Conservation (phyloP, 768 basidiomycete genomes). For the Sporobolomyces roseus region DNA sequence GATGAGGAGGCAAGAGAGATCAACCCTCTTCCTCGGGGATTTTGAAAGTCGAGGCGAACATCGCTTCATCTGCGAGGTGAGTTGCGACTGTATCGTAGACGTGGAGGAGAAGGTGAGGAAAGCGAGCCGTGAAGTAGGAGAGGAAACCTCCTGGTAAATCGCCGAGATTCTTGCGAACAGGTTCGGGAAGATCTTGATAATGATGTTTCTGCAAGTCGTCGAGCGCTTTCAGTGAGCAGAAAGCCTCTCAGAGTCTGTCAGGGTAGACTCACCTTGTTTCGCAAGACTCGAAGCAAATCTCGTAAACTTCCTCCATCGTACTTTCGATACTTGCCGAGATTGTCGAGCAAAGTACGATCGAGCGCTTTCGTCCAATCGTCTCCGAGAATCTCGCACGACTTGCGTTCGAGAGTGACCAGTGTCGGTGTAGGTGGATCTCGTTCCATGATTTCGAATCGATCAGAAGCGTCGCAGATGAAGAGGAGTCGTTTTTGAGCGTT, state of each 20-base stretch:
- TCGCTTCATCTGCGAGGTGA: constrained; percentile 69
- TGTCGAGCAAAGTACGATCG: constrained; percentile 86
- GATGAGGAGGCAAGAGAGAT: not conserved
- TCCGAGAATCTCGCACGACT: constrained; percentile 69
- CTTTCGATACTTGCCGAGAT: constrained; percentile 93
- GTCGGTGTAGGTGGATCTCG: constrained; percentile 78
- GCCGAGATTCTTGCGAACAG: constrained; percentile 81
- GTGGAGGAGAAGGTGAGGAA: constrained; percentile 83
- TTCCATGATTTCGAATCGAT: constrained; percentile 96
- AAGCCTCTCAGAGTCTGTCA: not conserved
- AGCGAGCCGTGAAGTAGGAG: constrained; percentile 87
- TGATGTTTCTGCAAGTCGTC: constrained; percentile 75
- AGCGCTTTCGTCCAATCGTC: constrained; percentile 82
- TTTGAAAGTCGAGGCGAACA: constrained; percentile 37
- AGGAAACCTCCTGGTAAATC: constrained; percentile 89
- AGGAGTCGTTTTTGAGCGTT: constrained; percentile 73
- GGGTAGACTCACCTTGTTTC: constrained; percentile 73
- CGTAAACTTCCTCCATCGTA: constrained; percentile 88
- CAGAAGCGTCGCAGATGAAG: constrained; percentile 96
- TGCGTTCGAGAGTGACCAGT: constrained; percentile 69
- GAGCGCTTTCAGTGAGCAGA: not conserved
- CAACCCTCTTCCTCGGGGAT: constrained; percentile 28
- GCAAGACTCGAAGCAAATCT: constrained; percentile 82
- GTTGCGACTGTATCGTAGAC: constrained; percentile 76
- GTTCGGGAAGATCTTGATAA: constrained; percentile 92